Evolutionary conservation across 192 early-diverging fungal genomes (phyloP), one percentile per base, ranked within the genome.

Genomic region (Coemansia sp.): DNA sequence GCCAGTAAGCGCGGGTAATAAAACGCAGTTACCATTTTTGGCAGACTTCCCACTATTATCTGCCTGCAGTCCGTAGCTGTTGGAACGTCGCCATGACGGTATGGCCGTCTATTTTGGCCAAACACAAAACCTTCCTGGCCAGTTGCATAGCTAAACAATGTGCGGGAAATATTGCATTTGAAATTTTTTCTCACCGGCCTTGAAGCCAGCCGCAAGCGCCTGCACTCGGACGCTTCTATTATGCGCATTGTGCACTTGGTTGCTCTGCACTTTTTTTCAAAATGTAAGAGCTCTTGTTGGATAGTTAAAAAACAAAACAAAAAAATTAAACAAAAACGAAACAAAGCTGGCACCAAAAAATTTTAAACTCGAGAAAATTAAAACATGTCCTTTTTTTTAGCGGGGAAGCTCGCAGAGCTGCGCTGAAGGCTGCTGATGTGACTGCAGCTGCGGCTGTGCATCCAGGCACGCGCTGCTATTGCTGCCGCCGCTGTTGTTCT

Each of bases 331-430:
- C n/a, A n/a, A n/a, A n/a, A n/a, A n/a, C n/a, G n/a, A n/a, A 48
- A 40, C 6, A 44, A 50, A 55, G 23, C 15, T 21, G 39, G 45
- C 43, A 42, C 17, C 43, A 57, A 50, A 40, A 69, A 52, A 44
- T 53, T 12, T 11, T 2, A 49, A 56, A 36, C 22, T 52, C 39
- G 28, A 56, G 36, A 53, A 9, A 21, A 50, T 31, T 15, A 15
- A 4, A n/a, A 32, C 49, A 17, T 15, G 27, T 15, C 8, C 11
- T 8, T 1, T 20, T 14, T n/a, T 26, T 36, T 55, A 75, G 49
- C 50, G 64, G 44, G 62, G 57, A 44, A 75, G 52, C 73, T 75
- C 73, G 29, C 73, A 75, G 62, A 75, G 73, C 62, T 75, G 72
- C 45, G 57, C 65, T 43, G 60, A 51, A 25, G 59, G 69, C 31